Evolutionary conservation across 257 asterid genomes (phyloP), one percentile per base, ranked within the genome.

Genomic region (Plantago major): DNA sequence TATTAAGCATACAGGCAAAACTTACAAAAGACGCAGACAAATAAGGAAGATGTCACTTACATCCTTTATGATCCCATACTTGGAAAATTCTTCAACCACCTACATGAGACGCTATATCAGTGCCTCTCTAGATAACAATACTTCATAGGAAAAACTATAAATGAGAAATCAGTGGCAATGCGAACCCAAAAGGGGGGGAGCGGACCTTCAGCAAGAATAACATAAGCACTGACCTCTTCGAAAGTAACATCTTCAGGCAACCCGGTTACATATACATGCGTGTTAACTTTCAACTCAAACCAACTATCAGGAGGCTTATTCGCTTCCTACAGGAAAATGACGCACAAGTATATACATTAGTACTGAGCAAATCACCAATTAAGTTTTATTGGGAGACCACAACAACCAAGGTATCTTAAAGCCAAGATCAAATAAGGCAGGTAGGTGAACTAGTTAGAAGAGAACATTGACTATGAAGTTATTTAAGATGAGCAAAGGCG

Each of bases 251-350:
- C 97, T 5, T 89, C 95, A 9, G 99, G 99, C 87, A 93, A 83
- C 57, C 99, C 99, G 1, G 87, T 89, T 8, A 93, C 79, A 54
- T 93, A 93, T n/a, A 93, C 92, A 76, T 89, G 95, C 10, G 99
- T 93, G 72, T 93, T 93, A 43, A 93, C 97, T 81, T 93, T 93
- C 79, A 89, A 77, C 70, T 93, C 97, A 40, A 93, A 93, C 99
- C 99, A 93, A 76, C 91, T 72, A 60, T 87, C 96, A 18, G 99
- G 99, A 62, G 99, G 96, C 72, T 87, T 82, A 78, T 93, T 85
- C 42, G 95, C 84, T 89, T 93, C 99, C 99, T 89, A 73, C 30
- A 55, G 51, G 54, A 51, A 16, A 30, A 58, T 55, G 9, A 38
- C 47, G 16, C 68, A 55, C 66, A 55, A 66, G 46, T 8, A 72